Base-by-base conservation (phyloP, 176 grass and related monocot genomes). In the Poa annua region DNA sequence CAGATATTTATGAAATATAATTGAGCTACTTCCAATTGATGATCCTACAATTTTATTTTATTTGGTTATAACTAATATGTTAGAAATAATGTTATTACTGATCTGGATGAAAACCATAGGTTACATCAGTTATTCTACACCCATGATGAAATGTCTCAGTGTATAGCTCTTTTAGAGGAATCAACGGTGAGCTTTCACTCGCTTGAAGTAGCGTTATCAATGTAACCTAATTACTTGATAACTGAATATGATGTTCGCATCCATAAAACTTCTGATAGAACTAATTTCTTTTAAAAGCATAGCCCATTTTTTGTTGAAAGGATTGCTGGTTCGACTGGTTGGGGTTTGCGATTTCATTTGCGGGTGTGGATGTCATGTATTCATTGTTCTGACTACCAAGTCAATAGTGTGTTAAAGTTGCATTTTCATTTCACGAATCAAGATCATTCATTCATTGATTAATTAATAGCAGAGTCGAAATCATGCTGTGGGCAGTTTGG, bases 121-220 rank as follows among this genome's bases (percentile, higher is more conserved):
- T 74, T 41, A 81, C n/a, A 56, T 20, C n/a, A 17, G 32, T 15
- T 70, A 79, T 77, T 83, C 66, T 60, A 61, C 14, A 53, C 76
- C 8, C 71, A 57, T 85, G 72, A 64, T 81, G 13, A 42, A 89
- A 72, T 45, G 13, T 63, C 33, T 63, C 17, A 74, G 41, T 47
- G 22, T 19, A 83, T 68, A 63, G 8, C 15, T 79, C 61, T 36
- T 78, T 60, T 78, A 61, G 36, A 60, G 75, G 0, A 60, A 77
- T 15, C 54, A 77, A 25, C 13, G 3, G 38, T 78, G 76, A 41
- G 4, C 54, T 61, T 61, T 35, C 36, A 61, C 8, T 41, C 36
- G 16, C 36, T 24, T 78, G 75, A 72, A 72, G 24, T 72, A 72
- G 22, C 41, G 48, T 72, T 24, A 16, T 26, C 44, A 45, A 11